Base-by-base conservation (phyloP, 139 green algal genomes). In the Picochlorum sp. region DNA sequence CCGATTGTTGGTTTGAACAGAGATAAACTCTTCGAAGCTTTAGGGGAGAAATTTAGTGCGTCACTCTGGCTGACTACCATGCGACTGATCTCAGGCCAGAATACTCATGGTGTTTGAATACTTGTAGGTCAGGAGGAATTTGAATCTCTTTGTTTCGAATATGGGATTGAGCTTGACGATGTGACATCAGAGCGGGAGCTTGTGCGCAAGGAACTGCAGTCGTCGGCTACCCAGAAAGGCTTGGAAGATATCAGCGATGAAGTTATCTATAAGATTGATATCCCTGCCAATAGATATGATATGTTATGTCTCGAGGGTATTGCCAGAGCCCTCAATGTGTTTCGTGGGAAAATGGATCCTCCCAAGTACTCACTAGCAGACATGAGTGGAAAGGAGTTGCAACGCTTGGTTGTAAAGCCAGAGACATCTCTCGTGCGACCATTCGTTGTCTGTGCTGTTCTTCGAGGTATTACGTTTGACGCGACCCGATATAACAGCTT, bases 241-340 rank as follows among this genome's bases (percentile, higher is more conserved):
- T 41, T 72, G 5, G 63, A 63, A 3, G 66, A 69, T 4, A 84
- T 75, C 16, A 83, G 67, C 49, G 87, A 94, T 49, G 89, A 96
- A 65, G 80, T 97, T 20, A 90, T 99, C 52, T 99, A 99, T 78
- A 96, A 97, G 62, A 97, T 99, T 65, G 94, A 99, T 75, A 97
- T 99, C 63, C 94, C 94, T 23, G 94, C 94, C 63, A 99, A 99
- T 80, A 82, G 94, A 31, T 99, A 99, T 72, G 94, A 99, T 78
- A 96, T 99, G 84, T 83, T 99, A 49, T 99, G 94, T 80, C 65
- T 98, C 47, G 94, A 99, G 70, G 94, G 94, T 61, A 96, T 99
- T 54, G 76, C 90, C 0, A 82, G 92, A 34, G 90, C 94, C 0
- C 83, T 99, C 41, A 97, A 96, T 78, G 87, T 98, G 47, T 99